These are phyloP conservation scores for Bruguiera parviflora DNA, from an alignment of 345 rosid species.

Conservation along the genomic window DNA sequence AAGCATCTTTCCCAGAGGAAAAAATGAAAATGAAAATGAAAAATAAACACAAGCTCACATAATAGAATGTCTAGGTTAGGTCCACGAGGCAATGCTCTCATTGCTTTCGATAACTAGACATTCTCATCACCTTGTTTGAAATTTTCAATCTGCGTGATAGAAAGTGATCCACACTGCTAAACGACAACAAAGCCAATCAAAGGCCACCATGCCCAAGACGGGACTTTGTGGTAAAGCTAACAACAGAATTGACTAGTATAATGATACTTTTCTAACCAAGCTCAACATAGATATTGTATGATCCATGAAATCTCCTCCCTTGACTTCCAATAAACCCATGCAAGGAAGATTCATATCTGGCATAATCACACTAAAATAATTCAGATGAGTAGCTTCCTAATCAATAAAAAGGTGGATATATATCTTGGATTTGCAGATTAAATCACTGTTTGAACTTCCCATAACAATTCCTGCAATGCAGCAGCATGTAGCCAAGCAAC, in stretches of 20 bases:
- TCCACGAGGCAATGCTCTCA: too few relatives aligned
- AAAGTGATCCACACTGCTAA: too few relatives aligned
- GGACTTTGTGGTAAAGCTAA: neutral
- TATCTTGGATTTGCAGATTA: too few relatives aligned
- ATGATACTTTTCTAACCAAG: neutral
- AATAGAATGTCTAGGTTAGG: too few relatives aligned
- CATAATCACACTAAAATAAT: conserved; percentile 2
- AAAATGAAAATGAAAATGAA: too few relatives aligned
- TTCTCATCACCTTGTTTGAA: too few relatives aligned
- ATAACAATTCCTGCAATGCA: neutral
- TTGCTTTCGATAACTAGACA: too few relatives aligned
- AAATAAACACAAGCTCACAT: too few relatives aligned
- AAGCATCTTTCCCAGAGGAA: too few relatives aligned
- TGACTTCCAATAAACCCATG: neutral
- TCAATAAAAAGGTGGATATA: neutral
- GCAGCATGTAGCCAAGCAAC: neutral
- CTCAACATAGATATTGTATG: neutral
- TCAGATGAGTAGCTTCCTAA: neutral
- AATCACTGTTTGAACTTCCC: too few relatives aligned
- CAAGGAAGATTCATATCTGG: conserved; percentile 13
- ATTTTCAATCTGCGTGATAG: too few relatives aligned
- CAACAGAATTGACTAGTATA: neutral
- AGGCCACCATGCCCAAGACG: too few relatives aligned
- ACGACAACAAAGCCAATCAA: neutral
- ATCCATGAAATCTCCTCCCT: neutral